Conservation (phyloP, 1,284 basidiomycete species). For the Apiotrichum domesticum region DNA sequence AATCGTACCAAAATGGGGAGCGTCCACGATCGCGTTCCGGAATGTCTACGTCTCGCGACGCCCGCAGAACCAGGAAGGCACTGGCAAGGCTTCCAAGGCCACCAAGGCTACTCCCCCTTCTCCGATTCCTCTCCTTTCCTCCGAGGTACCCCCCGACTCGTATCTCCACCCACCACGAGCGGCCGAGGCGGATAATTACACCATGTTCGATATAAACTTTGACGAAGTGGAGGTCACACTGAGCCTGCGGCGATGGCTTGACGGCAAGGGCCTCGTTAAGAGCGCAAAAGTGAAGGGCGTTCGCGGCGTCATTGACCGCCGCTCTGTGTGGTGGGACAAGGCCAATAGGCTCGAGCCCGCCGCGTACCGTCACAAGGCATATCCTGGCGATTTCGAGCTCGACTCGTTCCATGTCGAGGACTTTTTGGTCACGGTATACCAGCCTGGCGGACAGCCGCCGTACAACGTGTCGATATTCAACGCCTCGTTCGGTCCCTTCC, state of each 20-base stretch:
- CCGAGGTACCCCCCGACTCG: constrained; percentile 32
- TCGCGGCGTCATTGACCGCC: constrained; percentile 84
- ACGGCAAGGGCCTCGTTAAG: constrained; percentile 88
- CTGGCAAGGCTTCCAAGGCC: constrained; percentile 16
- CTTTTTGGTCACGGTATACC: constrained; percentile 88
- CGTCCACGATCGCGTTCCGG: constrained; percentile 90
- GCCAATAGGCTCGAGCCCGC: constrained; percentile 70
- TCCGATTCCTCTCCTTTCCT: constrained; percentile 36
- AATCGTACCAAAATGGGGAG: constrained; percentile 96
- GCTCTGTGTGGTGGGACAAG: constrained; percentile 82
- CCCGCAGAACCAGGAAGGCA: constrained; percentile 45
- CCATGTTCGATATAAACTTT: constrained; percentile 84
- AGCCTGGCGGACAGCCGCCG: constrained; percentile 86
- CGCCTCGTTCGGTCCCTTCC: constrained; percentile 75
- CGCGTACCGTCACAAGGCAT: constrained; percentile 66
- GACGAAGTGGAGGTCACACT: constrained; percentile 95
- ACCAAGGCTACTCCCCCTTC: constrained; percentile 30
- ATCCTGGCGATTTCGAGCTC: constrained; percentile 84
- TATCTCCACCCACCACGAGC: constrained; percentile 30
- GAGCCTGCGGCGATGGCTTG: constrained; percentile 88
- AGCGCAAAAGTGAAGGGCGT: constrained; percentile 90
- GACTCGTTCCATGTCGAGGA: constrained; percentile 86
- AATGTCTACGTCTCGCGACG: constrained; percentile 91
- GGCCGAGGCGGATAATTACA: constrained; percentile 55
- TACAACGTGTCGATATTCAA: constrained; percentile 94